Evolutionary conservation across 2,329 filamentous ascomycete species (phyloP), one percentile per base, ranked within the genome.

Genomic region (Sclerotinia glacialis): DNA sequence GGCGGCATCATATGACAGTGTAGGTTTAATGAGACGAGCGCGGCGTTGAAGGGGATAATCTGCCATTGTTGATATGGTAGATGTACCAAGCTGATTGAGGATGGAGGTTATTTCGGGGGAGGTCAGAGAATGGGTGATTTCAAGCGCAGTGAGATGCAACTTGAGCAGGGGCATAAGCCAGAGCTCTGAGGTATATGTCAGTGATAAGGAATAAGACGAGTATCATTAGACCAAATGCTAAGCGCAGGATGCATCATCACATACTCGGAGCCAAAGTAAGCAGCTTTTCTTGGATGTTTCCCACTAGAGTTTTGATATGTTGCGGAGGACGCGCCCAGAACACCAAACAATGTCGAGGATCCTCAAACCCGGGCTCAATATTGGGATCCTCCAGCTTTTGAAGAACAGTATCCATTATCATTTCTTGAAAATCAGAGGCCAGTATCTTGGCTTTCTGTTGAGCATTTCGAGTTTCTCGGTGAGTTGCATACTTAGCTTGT

Each of bases 241-340:
- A 54, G 34, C 46, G 11, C 40, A 64, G 21, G 60, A n/a, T 31
- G 31, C 12, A 8, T 40, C n/a, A 23, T 54, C 28, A 81, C 88
- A 76, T 80, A 95, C 92, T 85, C 46, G 92, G 90, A 18, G 89
- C 88, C 26, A 86, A 83, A 26, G 82, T 78, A 66, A 82, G 80
- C 58, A 96, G 80, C 73, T 86, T 83, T 60, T 82, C 77, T 77
- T 97, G 94, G 40, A 97, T 79, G 66, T 84, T 83, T 2, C 80
- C 78, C 3, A 94, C 86, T 67, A 98, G 79, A 26, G 83, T 79
- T 55, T 89, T 82, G 23, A 97, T 82, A 71, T 89, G 86, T 55
- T 85, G 79, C 0, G 93, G 90, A 21, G 94, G 94, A 8, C 93
- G 83, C 4, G 91, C 92, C 92, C 93, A 97, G 75, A 97, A 88